phyloP scores from a whole-genome alignment of 78 protist species.

The Anaeramoeba ignava region DNA sequence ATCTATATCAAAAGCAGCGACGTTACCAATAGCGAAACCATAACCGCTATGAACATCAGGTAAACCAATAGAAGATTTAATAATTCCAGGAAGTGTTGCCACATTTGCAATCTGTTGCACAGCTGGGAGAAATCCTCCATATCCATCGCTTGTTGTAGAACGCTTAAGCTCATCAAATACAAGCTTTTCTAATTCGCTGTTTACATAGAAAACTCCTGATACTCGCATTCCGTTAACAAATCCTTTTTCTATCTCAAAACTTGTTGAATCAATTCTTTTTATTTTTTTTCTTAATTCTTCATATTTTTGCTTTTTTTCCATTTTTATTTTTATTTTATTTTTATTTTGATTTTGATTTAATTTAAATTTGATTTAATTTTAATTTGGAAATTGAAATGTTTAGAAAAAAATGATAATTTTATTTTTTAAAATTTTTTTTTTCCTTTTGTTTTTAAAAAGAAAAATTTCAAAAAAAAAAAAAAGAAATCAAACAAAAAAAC shows the following conservation, averaged over 20 bases:
- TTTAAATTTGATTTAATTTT: neutral
- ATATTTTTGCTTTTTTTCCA: neutral
- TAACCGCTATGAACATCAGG: neutral
- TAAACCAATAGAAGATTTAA: slow-evolving; percentile 18
- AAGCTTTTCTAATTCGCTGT: slow-evolving; percentile 35
- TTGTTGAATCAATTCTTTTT: slow-evolving; percentile 16
- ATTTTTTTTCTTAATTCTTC: neutral
- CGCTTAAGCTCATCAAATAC: slow-evolving; percentile 65
- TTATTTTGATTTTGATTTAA: neutral
- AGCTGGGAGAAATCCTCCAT: slow-evolving; percentile 62
- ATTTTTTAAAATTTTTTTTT: neutral
- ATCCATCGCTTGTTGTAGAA: neutral
- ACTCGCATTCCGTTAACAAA: slow-evolving; percentile 70
- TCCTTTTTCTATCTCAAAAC: slow-evolving; percentile 51
- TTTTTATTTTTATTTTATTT: neutral
- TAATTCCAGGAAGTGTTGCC: slow-evolving; percentile 77
- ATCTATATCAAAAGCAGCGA: slow-evolving; percentile 83
- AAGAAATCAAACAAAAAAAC: neutral
- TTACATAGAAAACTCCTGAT: slow-evolving; percentile 61
- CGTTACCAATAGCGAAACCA: slow-evolving; percentile 90
- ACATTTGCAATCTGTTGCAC: slow-evolving; percentile 72
- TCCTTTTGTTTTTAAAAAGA: neutral
- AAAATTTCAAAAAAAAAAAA: neutral
- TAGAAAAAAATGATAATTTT: neutral
- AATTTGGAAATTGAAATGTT: neutral